Percentiles rank a stretch among this genome's conserved stretches.
Conservation (phyloP, 495 filamentous ascomycete genomes). For the Penicillium waksmanii region DNA sequence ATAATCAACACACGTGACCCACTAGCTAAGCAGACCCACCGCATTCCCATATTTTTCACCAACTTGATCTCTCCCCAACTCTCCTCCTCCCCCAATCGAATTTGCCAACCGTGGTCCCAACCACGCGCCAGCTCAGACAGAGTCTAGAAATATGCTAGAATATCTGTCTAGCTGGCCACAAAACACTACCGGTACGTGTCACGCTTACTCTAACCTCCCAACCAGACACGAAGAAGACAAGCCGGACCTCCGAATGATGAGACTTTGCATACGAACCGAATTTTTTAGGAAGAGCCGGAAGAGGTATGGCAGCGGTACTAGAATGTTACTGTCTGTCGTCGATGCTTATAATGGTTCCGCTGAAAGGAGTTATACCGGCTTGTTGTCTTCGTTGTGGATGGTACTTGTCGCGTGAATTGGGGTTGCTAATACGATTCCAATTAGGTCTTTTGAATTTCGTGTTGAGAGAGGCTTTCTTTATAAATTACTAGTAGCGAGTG, state of each 20-base stretch:
- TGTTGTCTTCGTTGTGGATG: slow-evolving; percentile 13
- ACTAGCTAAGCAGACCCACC: slow-evolving; percentile 8
- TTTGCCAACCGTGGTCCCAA: neutral
- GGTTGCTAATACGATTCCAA: neutral
- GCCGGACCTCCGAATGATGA: slow-evolving; percentile 45
- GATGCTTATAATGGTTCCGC: slow-evolving; percentile 59
- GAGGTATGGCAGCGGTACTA: slow-evolving; percentile 46
- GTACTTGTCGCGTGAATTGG: neutral
- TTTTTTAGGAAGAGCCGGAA: slow-evolving; percentile 60
- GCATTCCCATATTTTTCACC: slow-evolving; percentile 16
- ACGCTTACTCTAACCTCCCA: neutral
- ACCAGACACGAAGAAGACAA: slow-evolving; percentile 15
- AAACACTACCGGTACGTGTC: slow-evolving; percentile 17
- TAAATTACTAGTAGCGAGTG: too few relatives aligned
- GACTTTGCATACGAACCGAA: slow-evolving; percentile 46
- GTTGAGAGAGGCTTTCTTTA: neutral
- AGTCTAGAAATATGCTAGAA: slow-evolving; percentile 12
- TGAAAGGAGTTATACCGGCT: slow-evolving; percentile 36
- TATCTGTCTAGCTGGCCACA: slow-evolving; percentile 10
- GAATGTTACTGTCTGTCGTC: slow-evolving; percentile 40
- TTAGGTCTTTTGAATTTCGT: neutral
- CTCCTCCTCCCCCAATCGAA: slow-evolving; percentile 10
- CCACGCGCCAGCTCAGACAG: slow-evolving; percentile 15
- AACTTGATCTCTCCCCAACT: slow-evolving; percentile 3
- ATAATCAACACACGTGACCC: slow-evolving; percentile 8